Evolutionary conservation across 179 eudicot genomes (phyloP).

Genomic region (Gypsophila paniculata): DNA sequence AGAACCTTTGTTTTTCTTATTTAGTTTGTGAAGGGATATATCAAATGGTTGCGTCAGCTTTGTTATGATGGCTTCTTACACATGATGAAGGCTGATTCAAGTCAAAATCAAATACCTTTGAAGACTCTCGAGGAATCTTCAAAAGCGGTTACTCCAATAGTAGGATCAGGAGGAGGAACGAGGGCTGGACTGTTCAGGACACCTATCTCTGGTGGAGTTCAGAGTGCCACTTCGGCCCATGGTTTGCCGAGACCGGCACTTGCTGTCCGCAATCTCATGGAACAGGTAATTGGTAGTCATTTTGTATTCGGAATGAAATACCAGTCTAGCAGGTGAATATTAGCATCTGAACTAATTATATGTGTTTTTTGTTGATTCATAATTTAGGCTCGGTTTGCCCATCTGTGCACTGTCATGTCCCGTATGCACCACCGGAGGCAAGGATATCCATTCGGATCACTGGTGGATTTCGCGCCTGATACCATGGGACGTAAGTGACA

Average conservation of each 20-base stretch:
- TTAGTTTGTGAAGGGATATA: slow-evolving; percentile 29
- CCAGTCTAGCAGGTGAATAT: neutral
- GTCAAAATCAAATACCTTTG: slow-evolving; percentile 27
- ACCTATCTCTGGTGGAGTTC: slow-evolving; percentile 98
- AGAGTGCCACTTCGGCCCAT: slow-evolving; percentile 98
- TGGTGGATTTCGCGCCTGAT: slow-evolving; percentile 97
- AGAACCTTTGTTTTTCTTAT: slow-evolving; percentile 22
- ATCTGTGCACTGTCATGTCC: slow-evolving; percentile 92
- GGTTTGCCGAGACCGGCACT: slow-evolving; percentile 92
- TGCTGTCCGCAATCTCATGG: slow-evolving; percentile 98
- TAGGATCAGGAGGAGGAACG: slow-evolving; percentile 47
- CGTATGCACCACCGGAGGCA: slow-evolving; percentile 95
- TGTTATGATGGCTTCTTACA: slow-evolving; percentile 59
- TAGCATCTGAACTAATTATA: slow-evolving; percentile 2
- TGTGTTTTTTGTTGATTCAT: slow-evolving; percentile 14
- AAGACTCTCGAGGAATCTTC: slow-evolving; percentile 27
- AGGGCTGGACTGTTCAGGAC: slow-evolving; percentile 97
- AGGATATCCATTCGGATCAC: slow-evolving; percentile 96
- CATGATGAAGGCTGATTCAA: slow-evolving; percentile 61
- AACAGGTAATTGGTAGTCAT: slow-evolving; percentile 51
- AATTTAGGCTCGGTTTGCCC: slow-evolving; percentile 87
- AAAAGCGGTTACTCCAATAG: slow-evolving; percentile 22
- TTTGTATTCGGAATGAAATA: neutral
- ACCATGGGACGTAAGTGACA: slow-evolving; percentile 85
- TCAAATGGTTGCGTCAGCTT: slow-evolving; percentile 46